Percentiles rank a stretch among this genome's conserved stretches.
Conservation (phyloP, 139 green algal genomes). For the Chlorella sp. region DNA sequence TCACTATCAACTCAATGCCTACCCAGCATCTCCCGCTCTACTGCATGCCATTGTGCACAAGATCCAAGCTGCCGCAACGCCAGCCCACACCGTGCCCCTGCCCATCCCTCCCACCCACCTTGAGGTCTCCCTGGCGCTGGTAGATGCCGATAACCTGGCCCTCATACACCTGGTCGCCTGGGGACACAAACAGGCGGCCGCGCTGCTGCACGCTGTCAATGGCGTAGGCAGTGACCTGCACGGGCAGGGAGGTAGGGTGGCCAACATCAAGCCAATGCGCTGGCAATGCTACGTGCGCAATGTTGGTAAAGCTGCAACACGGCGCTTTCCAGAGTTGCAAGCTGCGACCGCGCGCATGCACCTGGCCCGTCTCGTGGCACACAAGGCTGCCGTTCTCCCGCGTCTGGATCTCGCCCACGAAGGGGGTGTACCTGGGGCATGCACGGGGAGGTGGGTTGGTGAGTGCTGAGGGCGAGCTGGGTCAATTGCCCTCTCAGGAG, state of each 20-base stretch:
- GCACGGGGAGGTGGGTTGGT: not conserved
- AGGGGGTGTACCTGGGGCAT: constrained; percentile 61
- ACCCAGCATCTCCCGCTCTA: no score
- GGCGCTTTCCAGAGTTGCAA: no score
- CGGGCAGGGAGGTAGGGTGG: not conserved
- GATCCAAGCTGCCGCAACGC: not conserved
- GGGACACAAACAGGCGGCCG: constrained; percentile 89
- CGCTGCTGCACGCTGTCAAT: constrained; percentile 91
- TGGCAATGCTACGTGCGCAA: no score
- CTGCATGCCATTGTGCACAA: no score
- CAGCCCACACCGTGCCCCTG: not conserved
- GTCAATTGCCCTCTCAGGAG: no score
- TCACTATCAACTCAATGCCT: no score
- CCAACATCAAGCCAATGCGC: no score
- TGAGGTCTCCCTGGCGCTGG: constrained; percentile 93
- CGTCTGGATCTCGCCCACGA: constrained; percentile 84
- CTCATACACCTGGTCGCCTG: constrained; percentile 94
- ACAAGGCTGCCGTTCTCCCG: constrained; percentile 93
- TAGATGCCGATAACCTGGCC: constrained; percentile 96
- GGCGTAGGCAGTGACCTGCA: constrained; percentile 82
- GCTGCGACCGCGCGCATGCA: not conserved
- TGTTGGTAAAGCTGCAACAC: no score
- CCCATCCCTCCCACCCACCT: constrained; percentile 27
- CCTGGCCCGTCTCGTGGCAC: constrained; percentile 87
- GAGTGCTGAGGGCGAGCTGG: no score